Evolutionary conservation across 2,329 filamentous ascomycete genomes (phyloP).

Genomic region (Diplodia mutila): DNA sequence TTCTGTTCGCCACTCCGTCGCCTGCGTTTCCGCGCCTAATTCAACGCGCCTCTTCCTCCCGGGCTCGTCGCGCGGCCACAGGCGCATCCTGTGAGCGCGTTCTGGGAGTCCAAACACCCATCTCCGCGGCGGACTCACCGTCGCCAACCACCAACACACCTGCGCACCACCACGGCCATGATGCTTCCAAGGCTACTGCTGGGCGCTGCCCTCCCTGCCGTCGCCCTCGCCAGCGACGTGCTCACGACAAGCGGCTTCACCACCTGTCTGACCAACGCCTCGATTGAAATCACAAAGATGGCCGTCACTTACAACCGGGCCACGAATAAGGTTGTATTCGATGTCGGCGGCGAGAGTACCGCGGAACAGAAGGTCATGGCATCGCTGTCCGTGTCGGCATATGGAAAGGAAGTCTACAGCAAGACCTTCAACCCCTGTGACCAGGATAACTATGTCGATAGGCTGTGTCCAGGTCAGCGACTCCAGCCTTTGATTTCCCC

Average conservation of each 20-base stretch:
- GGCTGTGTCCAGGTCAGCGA: slow-evolving; percentile 77
- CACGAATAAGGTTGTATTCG: slow-evolving; percentile 74
- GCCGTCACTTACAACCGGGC: slow-evolving; percentile 79
- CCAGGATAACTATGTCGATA: slow-evolving; percentile 63
- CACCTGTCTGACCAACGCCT: slow-evolving; percentile 65
- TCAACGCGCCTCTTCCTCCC: neutral
- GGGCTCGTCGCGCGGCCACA: slow-evolving; percentile 15
- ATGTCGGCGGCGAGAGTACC: slow-evolving; percentile 76
- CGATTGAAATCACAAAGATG: slow-evolving; percentile 72
- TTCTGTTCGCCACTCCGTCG: neutral
- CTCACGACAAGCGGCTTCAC: slow-evolving; percentile 81
- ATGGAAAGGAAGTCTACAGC: slow-evolving; percentile 78
- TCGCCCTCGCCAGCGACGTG: slow-evolving; percentile 68
- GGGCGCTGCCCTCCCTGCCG: slow-evolving; percentile 42
- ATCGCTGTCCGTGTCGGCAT: slow-evolving; percentile 75
- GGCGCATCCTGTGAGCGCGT: slow-evolving; percentile 22
- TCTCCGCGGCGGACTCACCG: slow-evolving; percentile 23
- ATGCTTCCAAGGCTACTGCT: slow-evolving; percentile 44
- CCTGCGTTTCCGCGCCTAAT: slow-evolving; percentile 1
- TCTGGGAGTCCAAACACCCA: slow-evolving; percentile 3
- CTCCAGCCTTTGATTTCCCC: neutral
- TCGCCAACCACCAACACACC: slow-evolving; percentile 4
- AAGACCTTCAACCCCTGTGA: slow-evolving; percentile 85
- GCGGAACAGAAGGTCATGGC: slow-evolving; percentile 81
- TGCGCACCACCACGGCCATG: slow-evolving; percentile 35